Conservation (phyloP, 2,329 filamentous ascomycete genomes). For the Lecanicillium sp. region DNA sequence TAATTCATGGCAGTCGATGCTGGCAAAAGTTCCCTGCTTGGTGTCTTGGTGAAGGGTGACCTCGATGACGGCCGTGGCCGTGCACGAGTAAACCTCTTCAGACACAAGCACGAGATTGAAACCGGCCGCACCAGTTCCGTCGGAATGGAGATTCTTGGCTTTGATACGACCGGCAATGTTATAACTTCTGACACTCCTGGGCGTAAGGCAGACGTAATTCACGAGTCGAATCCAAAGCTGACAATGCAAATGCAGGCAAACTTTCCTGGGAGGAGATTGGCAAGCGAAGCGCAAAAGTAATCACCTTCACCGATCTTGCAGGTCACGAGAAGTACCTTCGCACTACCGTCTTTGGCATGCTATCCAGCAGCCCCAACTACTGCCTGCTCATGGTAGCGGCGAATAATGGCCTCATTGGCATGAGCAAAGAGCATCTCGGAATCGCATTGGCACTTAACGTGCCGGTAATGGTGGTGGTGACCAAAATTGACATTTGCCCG, state of each 20-base stretch:
- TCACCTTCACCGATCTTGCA: conserved; percentile 90
- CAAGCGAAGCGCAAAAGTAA: conserved; percentile 89
- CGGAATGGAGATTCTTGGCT: conserved; percentile 98
- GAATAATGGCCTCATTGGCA: conserved; percentile 93
- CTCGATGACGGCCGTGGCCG: conserved; percentile 92
- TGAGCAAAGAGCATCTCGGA: conserved; percentile 96
- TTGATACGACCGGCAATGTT: conserved; percentile 78
- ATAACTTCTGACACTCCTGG: conserved; percentile 76
- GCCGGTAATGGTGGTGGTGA: conserved; percentile 94
- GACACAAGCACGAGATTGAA: conserved; percentile 97
- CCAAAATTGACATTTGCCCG: conserved; percentile 97
- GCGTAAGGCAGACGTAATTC: conserved; percentile 43
- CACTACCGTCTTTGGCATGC: conserved; percentile 90
- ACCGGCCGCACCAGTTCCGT: conserved; percentile 92
- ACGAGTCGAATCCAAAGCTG: conserved; percentile 11
- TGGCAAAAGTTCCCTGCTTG: conserved; percentile 92
- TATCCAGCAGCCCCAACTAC: conserved; percentile 94
- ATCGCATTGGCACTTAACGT: conserved; percentile 93
- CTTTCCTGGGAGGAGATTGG: conserved; percentile 98
- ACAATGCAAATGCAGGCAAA: conserved; percentile 32
- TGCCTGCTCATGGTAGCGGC: conserved; percentile 97
- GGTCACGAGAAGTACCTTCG: conserved; percentile 93
- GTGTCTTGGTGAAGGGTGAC: conserved; percentile 89
- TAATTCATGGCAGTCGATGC: conserved; percentile 65
- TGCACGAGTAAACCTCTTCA: conserved; percentile 89